Percentiles rank a stretch among this genome's conserved stretches.
phyloP scores from a whole-genome alignment of 306 rosid species.

The Lathyrus aphaca region DNA sequence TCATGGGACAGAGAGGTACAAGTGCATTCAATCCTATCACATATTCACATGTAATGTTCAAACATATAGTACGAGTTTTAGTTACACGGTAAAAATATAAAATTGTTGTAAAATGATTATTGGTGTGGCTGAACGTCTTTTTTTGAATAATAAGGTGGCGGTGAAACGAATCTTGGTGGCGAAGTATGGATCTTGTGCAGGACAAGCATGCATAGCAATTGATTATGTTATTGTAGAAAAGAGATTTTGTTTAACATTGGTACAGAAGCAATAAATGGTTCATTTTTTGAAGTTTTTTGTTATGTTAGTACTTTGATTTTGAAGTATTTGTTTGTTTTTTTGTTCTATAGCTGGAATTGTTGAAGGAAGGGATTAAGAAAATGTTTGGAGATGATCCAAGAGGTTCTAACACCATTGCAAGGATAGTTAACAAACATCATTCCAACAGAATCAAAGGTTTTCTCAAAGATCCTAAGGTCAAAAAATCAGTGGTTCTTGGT shows the following conservation, averaged over 20 bases:
- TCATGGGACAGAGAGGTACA: conserved; percentile 63
- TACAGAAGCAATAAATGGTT: conserved; percentile 19
- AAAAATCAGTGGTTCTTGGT: conserved; percentile 62
- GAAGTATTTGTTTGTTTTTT: background rate
- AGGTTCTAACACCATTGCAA: conserved; percentile 49
- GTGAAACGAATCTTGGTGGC: conserved; percentile 58
- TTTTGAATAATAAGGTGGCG: conserved; percentile 50
- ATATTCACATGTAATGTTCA: background rate
- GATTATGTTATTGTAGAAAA: conserved; percentile 70
- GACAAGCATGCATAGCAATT: conserved; percentile 79
- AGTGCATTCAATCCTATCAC: background rate
- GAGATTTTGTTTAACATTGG: conserved; percentile 54
- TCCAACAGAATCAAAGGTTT: conserved; percentile 56
- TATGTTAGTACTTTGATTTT: conserved; percentile 13
- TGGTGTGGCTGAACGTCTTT: background rate
- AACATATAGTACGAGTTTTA: background rate
- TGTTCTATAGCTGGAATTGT: conserved; percentile 48
- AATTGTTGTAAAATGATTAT: background rate
- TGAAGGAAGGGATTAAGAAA: conserved; percentile 53
- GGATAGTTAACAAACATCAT: conserved; percentile 58
- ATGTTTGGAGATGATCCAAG: conserved; percentile 64
- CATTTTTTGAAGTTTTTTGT: background rate
- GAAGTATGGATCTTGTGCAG: conserved; percentile 75
- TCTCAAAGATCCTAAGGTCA: conserved; percentile 47
- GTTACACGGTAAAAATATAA: too few species aligned